Conservation (phyloP, 768 basidiomycete genomes). For the Pleurotus tuoliensis region DNA sequence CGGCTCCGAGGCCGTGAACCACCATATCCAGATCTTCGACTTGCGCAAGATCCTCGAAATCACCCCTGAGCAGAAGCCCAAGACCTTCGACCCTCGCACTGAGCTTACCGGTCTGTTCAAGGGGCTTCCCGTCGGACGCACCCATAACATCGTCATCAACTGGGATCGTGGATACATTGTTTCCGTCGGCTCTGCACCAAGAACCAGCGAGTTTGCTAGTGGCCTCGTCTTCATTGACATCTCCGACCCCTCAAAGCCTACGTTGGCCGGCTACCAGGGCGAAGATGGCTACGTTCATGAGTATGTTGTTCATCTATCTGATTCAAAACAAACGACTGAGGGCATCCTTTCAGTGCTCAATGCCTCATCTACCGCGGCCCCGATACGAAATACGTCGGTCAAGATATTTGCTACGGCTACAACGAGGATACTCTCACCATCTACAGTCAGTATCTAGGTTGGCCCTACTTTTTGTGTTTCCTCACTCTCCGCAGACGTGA, state of each 20-base stretch:
- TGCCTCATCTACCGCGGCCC: slow-evolving; percentile 27
- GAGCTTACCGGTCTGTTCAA: slow-evolving; percentile 14
- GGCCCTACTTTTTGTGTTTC: not conserved
- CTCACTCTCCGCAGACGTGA: slow-evolving; percentile 12
- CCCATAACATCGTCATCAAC: slow-evolving; percentile 25
- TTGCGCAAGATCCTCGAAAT: slow-evolving; percentile 18
- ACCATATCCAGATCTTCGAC: slow-evolving; percentile 26
- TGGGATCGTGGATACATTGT: slow-evolving; percentile 16
- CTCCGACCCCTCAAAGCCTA: slow-evolving; percentile 21
- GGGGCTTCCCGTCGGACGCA: slow-evolving; percentile 22
- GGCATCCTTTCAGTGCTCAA: slow-evolving; percentile 16
- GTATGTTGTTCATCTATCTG: slow-evolving; percentile 4
- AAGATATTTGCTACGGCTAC: slow-evolving; percentile 26
- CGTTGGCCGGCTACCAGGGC: slow-evolving; percentile 15
- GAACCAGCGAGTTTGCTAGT: slow-evolving; percentile 15
- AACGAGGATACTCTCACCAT: slow-evolving; percentile 28
- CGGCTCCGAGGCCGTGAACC: slow-evolving; percentile 21
- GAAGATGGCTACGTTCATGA: slow-evolving; percentile 29
- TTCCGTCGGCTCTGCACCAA: slow-evolving; percentile 22
- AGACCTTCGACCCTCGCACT: slow-evolving; percentile 14
- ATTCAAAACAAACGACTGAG: not conserved
- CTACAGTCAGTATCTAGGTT: slow-evolving; percentile 10
- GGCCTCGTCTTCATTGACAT: slow-evolving; percentile 28
- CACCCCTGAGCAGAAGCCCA: slow-evolving; percentile 14
- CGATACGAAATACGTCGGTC: slow-evolving; percentile 22